Evolutionary conservation across 1,139 yeast genomes (phyloP), one percentile per base, ranked within the genome.

Genomic region (Hansenula lynferdii): DNA sequence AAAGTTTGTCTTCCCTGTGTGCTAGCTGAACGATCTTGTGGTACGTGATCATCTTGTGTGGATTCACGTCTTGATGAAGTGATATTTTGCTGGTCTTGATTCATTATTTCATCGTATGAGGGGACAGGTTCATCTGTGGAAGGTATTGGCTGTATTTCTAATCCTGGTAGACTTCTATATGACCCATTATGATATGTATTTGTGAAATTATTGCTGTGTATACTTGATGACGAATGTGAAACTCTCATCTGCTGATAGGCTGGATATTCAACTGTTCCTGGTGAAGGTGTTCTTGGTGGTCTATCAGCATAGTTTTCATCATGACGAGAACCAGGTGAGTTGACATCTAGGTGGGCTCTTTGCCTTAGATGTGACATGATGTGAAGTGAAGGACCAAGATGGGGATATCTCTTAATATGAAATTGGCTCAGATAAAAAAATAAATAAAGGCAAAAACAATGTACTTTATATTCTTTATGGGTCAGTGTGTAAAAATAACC

Each of bases 221-320:
- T 12, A 16, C 34, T 31, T 18, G 28, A 17, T 10, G 34, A 12
- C 8, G 34, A 24, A 11, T 17, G 19, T 12, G 29, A 30, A 10
- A 31, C 22, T 8, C 22, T 16, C 34, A 31, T 31, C 19, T 34
- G 35, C n/a, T 45, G 38, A 26, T 42, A 47, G 11, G 45, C 50
- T 12, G 43, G 48, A 33, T 44, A 53, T 19, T 53, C 55, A 2
- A 44, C 41, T 11, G 53, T 50, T 2, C 43, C 43, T 2, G 57
- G 57, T 9, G 45, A 43, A 0, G 57, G 59, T 2, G 54, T 44
- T 11, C 55, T 56, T 2, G 59, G 58, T 10, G 58, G 58, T n/a
- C 42, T 40, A 26, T 51, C 54, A 4, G 60, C 58, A 30, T 55
- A 54, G 31, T 42, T 42, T 9, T 35, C 34, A 23, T 39, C 38